Evolutionary conservation across 768 basidiomycete species (phyloP), one percentile per base, ranked within the genome.

Genomic region (Phlebiopsis gigantea): DNA sequence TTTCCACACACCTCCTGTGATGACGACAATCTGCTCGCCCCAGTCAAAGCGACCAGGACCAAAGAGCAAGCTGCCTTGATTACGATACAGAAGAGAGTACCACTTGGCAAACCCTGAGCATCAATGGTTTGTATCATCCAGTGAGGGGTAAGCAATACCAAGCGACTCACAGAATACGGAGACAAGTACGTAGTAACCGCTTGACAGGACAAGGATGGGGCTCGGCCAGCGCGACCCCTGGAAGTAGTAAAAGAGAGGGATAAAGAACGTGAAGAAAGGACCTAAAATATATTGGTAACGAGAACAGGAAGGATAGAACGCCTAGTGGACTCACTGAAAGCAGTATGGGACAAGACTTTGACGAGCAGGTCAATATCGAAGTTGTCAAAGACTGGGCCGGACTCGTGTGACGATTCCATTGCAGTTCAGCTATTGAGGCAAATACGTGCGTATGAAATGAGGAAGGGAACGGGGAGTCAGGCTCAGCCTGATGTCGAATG

Each of bases 11-110:
- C 93, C 95, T 52, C 96, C 96, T 6, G 96, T 98, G 56, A 98
- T 77, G 39, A 98, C 76, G 4, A 98, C 85, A 55, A 96, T 83
- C 71, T 98, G 91, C 46, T 93, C 84, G 45, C 80, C 80, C 96
- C 95, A 98, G 62, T 93, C 84, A 26, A 93, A 69, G 34, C 72
- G 78, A 14, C 73, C 67, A 2, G 86, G 83, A 0, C 79, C 76
- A 57, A 83, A 83, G 22, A 93, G 69, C 21, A 85, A 66, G 61
- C 75, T 84, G 26, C 80, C 81, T 68, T 88, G 85, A 64, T 91
- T 93, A 53, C 89, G 79, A 68, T 91, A 90, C 46, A 90, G 63
- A 46, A 74, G 76, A 21, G 90, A 89, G 57, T 79, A 75, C 85
- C 89, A 90, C 61, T 78, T 84, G 17, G 85, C 60, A 53, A 80